Evolutionary conservation across 1,139 yeast species (phyloP).

Genomic region (Candida sojae): DNA sequence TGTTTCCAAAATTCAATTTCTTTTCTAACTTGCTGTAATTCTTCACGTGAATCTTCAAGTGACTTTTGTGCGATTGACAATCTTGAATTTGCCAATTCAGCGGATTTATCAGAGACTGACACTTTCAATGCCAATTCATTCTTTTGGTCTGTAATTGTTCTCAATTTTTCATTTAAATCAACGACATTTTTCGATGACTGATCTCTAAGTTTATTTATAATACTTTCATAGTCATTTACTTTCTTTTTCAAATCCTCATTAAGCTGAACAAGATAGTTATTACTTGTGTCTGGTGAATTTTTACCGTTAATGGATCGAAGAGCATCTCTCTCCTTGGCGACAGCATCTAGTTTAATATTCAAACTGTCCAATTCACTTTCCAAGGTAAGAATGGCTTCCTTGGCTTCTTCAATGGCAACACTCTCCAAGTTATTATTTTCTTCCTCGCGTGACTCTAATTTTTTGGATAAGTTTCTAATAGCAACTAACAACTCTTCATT

Average conservation of each 20-base stretch:
- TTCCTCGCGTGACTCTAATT: slow-evolving; percentile 58
- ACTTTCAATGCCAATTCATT: slow-evolving; percentile 35
- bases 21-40: slow-evolving; percentile 51
- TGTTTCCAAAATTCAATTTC: slow-evolving; percentile 48
- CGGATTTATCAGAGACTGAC: slow-evolving; percentile 31
- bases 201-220: slow-evolving; percentile 31
- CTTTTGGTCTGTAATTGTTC: slow-evolving; percentile 24
- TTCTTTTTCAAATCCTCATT: slow-evolving; percentile 31
- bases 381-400: slow-evolving; percentile 68
- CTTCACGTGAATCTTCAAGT: slow-evolving; percentile 48
- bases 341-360: slow-evolving; percentile 52
- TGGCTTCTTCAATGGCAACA: slow-evolving; percentile 71
- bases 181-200: slow-evolving; percentile 26
- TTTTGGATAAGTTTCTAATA: slow-evolving; percentile 67
- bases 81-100: slow-evolving; percentile 37
- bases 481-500: slow-evolving; percentile 71
- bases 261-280: slow-evolving; percentile 28
- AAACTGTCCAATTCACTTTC: slow-evolving; percentile 61
- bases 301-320: slow-evolving; percentile 39
- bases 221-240: slow-evolving; percentile 28
- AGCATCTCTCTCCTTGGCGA: slow-evolving; percentile 66
- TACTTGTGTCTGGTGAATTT: slow-evolving; percentile 16
- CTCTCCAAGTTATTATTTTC: slow-evolving; percentile 50
- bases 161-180: slow-evolving; percentile 30
- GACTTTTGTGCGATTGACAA: slow-evolving; percentile 30